Conservation (phyloP, 352 stramenopile genomes). For the Globisporangium abappressorium region DNA sequence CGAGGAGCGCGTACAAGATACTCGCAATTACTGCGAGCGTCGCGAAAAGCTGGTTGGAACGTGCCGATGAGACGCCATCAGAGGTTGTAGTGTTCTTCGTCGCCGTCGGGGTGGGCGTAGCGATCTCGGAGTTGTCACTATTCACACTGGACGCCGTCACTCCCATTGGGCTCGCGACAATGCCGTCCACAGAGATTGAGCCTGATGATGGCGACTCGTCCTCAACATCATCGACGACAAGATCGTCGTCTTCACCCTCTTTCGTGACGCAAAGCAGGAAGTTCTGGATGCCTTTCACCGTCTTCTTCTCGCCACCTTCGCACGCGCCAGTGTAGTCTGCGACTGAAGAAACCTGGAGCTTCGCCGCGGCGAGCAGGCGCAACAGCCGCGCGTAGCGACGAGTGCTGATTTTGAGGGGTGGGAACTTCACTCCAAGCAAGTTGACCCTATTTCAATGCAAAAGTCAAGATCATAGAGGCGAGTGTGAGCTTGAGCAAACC, state of each 20-base stretch:
- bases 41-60: not conserved
- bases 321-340: not conserved
- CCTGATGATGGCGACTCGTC: not conserved
- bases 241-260: constrained; percentile 4
- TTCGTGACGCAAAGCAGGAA: constrained; percentile 9
- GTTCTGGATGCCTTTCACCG: constrained; percentile 2
- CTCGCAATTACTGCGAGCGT: not conserved
- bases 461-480: not conserved
- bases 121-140: not conserved
- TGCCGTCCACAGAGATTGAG: not conserved
- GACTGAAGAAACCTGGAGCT: constrained; percentile 5
- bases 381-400: constrained; percentile 1
- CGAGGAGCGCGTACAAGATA: constrained; percentile 1
- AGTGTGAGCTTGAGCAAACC: not conserved
- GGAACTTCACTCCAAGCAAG: constrained; percentile 1
- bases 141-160: not conserved
- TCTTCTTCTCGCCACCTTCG: constrained; percentile 5
- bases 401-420: not conserved
- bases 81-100: not conserved
- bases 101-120: not conserved
- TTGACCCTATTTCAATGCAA: constrained; percentile 5
- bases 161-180: not conserved
- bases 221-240: not conserved
- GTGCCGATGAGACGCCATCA: not conserved
- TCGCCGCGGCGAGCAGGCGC: not conserved